Base-by-base conservation (phyloP, 805 yeast genomes). In the Candida silvatica region DNA sequence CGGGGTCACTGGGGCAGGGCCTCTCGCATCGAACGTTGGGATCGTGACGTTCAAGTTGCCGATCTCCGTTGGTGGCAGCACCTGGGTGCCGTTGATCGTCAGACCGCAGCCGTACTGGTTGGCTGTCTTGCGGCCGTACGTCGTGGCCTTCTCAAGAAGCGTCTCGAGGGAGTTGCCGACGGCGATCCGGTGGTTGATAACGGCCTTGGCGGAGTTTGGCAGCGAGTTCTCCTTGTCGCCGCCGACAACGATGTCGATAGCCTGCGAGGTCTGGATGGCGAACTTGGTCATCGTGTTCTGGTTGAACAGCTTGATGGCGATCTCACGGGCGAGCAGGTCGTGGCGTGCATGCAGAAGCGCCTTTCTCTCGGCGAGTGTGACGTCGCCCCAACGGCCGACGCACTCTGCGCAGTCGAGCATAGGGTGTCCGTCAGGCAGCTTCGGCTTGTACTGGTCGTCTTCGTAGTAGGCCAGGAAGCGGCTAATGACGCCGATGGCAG, bases 341-440 rank as follows among this genome's bases (percentile, higher is more conserved):
- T 51, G 24, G 61, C 3, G 71, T 60, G 26, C 48, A 50, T 35
- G 67, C 54, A 11, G 70, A 67, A 31, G 54, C 52, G 6, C 33
- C 28, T 39, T 49, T 55, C 32, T 58, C 38, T 1, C 26, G 25
- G 2, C 37, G 34, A 20, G 55, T 59, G 30, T 62, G 45, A 4
- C 46, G 43, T 9, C 52, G 36, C 33, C 57, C 44, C 74, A 64
- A 29, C 65, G 67, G 0, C 86, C 87, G 32, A 70, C 46, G 52
- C 90, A 82, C 48, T 77, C 75, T 41, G 77, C 56, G 34, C 61
- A 54, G 19, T 62, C 59, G 44, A 73, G 64, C 29, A 68, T 56
- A 12, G 94, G 94, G 53, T 80, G 83, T 29, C 56, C 61, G 3
- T 55, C 43, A 3, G 74, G 59, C 31, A 80, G 53, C 6, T 55